Evolutionary conservation across 208 protist species (phyloP), one percentile per base, ranked within the genome.

Genomic region (Wallacemonas sp.): DNA sequence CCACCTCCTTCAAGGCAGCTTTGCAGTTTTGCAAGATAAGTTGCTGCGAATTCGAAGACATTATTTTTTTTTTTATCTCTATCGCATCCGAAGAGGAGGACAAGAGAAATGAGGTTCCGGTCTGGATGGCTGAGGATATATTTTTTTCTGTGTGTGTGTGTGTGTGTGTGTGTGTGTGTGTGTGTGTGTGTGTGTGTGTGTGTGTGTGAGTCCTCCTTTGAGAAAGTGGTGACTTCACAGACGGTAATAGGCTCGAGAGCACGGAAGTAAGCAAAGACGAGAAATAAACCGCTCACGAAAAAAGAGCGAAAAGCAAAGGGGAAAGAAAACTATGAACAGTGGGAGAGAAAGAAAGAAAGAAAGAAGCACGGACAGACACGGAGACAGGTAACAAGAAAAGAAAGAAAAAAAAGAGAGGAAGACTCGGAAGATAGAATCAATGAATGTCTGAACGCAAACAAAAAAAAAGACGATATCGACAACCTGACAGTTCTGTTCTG

Each of bases 271-370:
- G n/a, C n/a, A n/a, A n/a, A n/a, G n/a, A n/a, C n/a, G n/a, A n/a
- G 14, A 41, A 41, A 41, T 14, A 14, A 14, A 41, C 36, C 6
- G 14, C 36, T 28, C 27, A 27, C 63, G 26, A 26, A 69, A 27
- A 46, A 62, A 39, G 21, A 68, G 41, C 58, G 26, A 34, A 34
- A 36, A 62, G 58, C 28, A 70, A 28, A 56, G 0, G 30, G 21
- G 21, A 28, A 36, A 45, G 46, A 38, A n/a, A n/a, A n/a, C n/a
- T n/a, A n/a, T n/a, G 12, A 15, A 24, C 28, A 62, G 19, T 61
- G 55, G 1, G 19, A 53, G 56, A 60, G 68, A 70, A 36, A 58
- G 51, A 51, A 66, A 15, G 14, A 0, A 64, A 2, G 59, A 64
- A 61, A 60, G 47, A 58, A 9, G 46, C 8, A 24, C 30, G 17